Evolutionary conservation across 1,139 yeast species (phyloP), one percentile per base, ranked within the genome.

Genomic region (Torulaspora globosa): DNA sequence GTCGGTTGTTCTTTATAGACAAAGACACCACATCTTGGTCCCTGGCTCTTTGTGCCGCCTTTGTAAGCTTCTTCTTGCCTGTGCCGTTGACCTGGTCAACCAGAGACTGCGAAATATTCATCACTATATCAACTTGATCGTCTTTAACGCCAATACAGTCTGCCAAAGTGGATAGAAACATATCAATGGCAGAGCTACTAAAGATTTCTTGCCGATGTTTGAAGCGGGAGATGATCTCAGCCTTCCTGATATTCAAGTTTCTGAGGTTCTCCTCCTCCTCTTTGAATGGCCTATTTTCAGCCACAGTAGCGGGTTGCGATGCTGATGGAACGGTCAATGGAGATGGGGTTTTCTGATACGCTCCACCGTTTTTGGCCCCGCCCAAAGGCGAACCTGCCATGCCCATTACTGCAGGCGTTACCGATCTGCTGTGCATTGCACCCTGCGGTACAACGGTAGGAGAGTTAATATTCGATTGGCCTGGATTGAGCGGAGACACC

Each of bases 201-300:
- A 60, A 61, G 8, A 63, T 46, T 36, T 64, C 65, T 51, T 63
- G 66, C 43, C 68, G 59, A 42, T 63, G 67, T 36, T 64, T 63
- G 36, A 54, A 61, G 36, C 68, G 55, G 5, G 66, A 58, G 14
- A 61, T 52, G 14, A 65, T 52, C 41, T 65, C 68, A 7, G 55
- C 54, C 35, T 63, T 65, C 39, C 58, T 56, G 14, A 54, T 47
- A 31, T 60, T 56, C 50, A 62, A 44, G 21, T 59, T 53, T 27
- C 54, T 58, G 41, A 65, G 47, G 15, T 46, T 49, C 2, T 54
- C 56, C 43, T 62, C 68, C 38, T 65, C 69, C 23, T 54, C 56
- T 42, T 49, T 59, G 44, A 54, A 59, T 10, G 66, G 65, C 46
- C 55, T 57, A 15, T 54, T 58, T 4, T 44, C 44, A 29, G 29